Percentiles rank a stretch among this genome's conserved stretches.
Evolutionary conservation across 2,329 filamentous ascomycete genomes (phyloP).

Genomic region (Botrytis tulipae): DNA sequence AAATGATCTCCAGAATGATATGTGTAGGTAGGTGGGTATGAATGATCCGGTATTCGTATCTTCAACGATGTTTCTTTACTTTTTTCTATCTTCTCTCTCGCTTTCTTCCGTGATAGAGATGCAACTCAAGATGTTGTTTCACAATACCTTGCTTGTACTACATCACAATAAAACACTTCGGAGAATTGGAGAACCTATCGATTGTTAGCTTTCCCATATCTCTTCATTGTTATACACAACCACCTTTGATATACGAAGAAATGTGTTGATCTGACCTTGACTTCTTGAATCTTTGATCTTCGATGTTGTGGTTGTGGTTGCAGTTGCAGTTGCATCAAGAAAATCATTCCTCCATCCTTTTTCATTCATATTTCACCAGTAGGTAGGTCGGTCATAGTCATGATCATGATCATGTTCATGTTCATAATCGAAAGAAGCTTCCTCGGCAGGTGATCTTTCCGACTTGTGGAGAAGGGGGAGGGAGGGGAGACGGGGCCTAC

Average conservation of each 20-base stretch:
- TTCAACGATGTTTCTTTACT: background rate
- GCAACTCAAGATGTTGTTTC: constrained; percentile 15
- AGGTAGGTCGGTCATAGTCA: background rate
- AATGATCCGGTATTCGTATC: background rate
- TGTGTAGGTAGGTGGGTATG: background rate
- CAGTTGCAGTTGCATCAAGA: background rate
- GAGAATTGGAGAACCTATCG: constrained; percentile 17
- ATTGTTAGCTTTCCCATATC: background rate
- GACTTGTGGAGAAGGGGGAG: background rate
- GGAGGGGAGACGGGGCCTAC: background rate
- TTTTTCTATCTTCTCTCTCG: background rate
- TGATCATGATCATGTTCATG: background rate
- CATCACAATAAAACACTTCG: constrained; percentile 10
- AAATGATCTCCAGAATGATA: background rate
- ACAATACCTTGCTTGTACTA: constrained; percentile 16
- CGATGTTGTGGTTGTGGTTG: background rate
- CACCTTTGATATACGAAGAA: background rate
- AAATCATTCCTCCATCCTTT: background rate
- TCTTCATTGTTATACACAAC: background rate
- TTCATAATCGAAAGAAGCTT: background rate
- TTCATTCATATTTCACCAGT: background rate
- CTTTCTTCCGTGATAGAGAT: background rate
- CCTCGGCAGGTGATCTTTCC: constrained; percentile 13
- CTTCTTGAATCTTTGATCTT: background rate
- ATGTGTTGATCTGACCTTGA: background rate